Conservation (phyloP, 2,329 filamentous ascomycete genomes). For the Triangularia setosa region DNA sequence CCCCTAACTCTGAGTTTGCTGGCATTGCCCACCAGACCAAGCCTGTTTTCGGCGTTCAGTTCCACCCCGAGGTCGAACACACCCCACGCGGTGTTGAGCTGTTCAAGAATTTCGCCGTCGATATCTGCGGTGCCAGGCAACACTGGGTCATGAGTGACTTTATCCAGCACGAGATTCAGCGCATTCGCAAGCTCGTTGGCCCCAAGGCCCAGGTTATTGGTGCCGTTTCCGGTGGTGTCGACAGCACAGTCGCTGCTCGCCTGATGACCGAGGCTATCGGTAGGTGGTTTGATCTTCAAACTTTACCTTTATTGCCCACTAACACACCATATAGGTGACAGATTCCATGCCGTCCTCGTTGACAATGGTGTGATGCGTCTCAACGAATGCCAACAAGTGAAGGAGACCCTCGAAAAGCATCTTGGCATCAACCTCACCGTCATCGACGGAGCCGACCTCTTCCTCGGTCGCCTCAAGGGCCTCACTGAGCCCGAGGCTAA, state of each 20-base stretch:
- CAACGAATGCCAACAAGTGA: conserved; percentile 78
- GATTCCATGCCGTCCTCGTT: conserved; percentile 66
- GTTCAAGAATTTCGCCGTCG: conserved; percentile 77
- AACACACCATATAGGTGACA: conserved; percentile 69
- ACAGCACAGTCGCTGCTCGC: conserved; percentile 81
- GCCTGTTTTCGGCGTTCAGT: conserved; percentile 78
- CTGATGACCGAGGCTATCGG: conserved; percentile 53
- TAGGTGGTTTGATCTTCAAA: conserved; percentile 32
- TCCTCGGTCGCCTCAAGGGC: conserved; percentile 72
- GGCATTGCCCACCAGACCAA: conserved; percentile 69
- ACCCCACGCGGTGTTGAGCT: conserved; percentile 66
- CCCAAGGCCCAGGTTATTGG: conserved; percentile 69
- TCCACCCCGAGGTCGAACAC: conserved; percentile 82
- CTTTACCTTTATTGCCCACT: conserved; percentile 18
- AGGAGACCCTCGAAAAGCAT: conserved; percentile 71
- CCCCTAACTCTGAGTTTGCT: conserved; percentile 72
- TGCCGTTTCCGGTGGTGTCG: conserved; percentile 67
- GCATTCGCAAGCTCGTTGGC: conserved; percentile 80
- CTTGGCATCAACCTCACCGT: conserved; percentile 89
- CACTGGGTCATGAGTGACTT: conserved; percentile 89
- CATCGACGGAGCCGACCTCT: conserved; percentile 72
- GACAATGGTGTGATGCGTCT: conserved; percentile 73
- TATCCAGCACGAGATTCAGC: conserved; percentile 70
- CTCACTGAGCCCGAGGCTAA: conserved; percentile 75
- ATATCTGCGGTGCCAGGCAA: conserved; percentile 71